Evolutionary conservation across 495 filamentous ascomycete species (phyloP), one percentile per base, ranked within the genome.

Genomic region (Evernia prunastri): DNA sequence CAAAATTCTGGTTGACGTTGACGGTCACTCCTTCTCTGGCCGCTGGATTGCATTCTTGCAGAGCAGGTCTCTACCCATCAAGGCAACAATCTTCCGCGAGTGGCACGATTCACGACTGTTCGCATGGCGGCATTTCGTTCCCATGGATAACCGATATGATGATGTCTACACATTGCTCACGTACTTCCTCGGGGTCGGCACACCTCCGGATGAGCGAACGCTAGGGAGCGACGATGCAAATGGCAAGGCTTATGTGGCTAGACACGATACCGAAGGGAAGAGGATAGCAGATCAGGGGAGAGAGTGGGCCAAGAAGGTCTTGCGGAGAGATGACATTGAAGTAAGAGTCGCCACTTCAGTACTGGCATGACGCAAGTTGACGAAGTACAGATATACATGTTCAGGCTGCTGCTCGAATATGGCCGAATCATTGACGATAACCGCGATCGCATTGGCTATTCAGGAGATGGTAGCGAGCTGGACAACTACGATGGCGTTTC

Each of bases 151-250:
- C 69, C 81, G 86, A 18, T 92, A 87, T 65, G 78, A 84, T 42
- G 90, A 95, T 70, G 76, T 90, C 54, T 92, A 86, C 59, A 86
- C 84, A 3, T 81, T 94, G 17, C 84, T 94, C 81, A 85, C 89
- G 63, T 93, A 91, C 69, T 92, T 93, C 71, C 66, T 91, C 5
- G 89, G 89, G 17, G 67, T 76, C 20, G 67, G 68, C 12, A 72
- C 72, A 15, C 70, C 66, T 6, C 79, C 76, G 53, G 72, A 75
- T 7, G 72, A 77, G 33, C 67, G 67, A 58, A 70, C 70, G 49
- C 64, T 56, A 40, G 65, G 68, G 35, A 69, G 69, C 10, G 69
- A 25, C n/a, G 64, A 68, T 36, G 54, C 60, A 17, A 63, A 64
- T 33, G 61, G 64, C 36, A 62, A 73, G 20, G 63, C 63, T 11